phyloP scores from a whole-genome alignment of 2,329 filamentous ascomycete genomes.

The Zymoseptoria ardabiliae region DNA sequence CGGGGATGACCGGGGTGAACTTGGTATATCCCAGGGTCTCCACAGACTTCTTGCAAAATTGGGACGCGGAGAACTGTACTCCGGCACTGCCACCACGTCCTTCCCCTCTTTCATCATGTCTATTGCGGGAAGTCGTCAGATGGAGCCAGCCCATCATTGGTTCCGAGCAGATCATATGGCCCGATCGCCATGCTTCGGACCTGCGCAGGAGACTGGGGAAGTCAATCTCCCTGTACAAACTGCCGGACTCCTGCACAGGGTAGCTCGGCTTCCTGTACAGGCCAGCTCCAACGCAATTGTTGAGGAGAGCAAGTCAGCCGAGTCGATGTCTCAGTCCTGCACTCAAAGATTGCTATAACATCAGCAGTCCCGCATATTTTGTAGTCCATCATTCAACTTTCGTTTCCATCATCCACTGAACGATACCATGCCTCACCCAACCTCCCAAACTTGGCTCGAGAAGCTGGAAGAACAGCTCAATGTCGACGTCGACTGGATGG shows the following conservation, averaged over 20 bases:
- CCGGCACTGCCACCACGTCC: background rate
- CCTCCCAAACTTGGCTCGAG: slow-evolving; percentile 15
- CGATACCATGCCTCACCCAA: slow-evolving; percentile 6
- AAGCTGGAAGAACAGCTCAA: slow-evolving; percentile 15
- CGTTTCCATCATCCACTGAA: background rate
- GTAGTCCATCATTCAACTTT: background rate
- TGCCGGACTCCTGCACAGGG: background rate
- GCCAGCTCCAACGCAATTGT: background rate
- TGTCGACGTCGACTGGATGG: slow-evolving; percentile 19
- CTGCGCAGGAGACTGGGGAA: background rate
- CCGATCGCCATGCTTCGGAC: background rate
- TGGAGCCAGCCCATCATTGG: background rate
- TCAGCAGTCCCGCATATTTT: background rate
- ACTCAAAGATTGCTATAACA: background rate
- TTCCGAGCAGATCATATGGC: background rate
- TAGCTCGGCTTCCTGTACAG: background rate
- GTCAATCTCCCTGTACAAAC: background rate
- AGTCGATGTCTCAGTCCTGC: background rate
- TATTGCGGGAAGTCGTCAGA: background rate
- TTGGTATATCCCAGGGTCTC: background rate
- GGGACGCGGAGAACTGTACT: background rate
- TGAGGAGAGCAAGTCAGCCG: background rate
- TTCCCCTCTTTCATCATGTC: background rate
- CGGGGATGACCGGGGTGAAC: too few species aligned
- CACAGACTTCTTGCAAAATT: background rate